Base-by-base conservation (phyloP, 73 alveolate species). In the Paramecium sexaurelia region DNA sequence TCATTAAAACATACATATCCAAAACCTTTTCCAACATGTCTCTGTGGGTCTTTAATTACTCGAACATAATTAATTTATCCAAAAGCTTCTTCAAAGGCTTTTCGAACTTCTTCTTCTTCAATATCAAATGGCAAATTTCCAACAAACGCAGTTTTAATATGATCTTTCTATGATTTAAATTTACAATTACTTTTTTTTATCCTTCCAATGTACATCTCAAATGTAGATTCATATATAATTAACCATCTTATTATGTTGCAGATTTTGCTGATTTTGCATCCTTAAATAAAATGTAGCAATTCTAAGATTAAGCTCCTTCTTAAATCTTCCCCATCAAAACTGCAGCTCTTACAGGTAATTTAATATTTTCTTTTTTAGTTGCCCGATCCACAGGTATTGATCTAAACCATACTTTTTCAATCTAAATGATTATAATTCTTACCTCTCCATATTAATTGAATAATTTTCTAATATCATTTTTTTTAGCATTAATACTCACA, bases 391-490 rank as follows among this genome's bases (percentile, higher is more conserved):
- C 85, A 0, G 96, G 95, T 10, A 94, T 90, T 11, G 96, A 85
- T 83, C 99, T 93, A 73, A 94, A 85, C 98, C 99, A 96, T 8
- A 96, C 92, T 82, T 94, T 94, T 66, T 93, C 97, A 41, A 95
- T 75, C 89, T 94, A 39, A 32, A 66, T 17, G 19, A n/a, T 32
- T n/a, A 0, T 33, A 2, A 35, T 51, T 57, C n/a, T 32, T 68
- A 87, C 95, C 55, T 93, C 84, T 9, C 99, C 99, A 56, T 92
- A 92, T 43, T 66, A 55, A 35, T 36, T 91, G 85, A 95, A 96
- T 33, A 93, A 75, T 57, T 92, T 86, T 73, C 73, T 40, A n/a
- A 95, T 40, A 40, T 93, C 92, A 43, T 91, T 93, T 41, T 90
- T 85, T 13, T 55, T 67, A 26, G 95, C 78, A 9, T 93, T 96